These are phyloP conservation scores for Didymella sp. DNA, from an alignment of 2,329 filamentous ascomycete species.

Conservation along the genomic window DNA sequence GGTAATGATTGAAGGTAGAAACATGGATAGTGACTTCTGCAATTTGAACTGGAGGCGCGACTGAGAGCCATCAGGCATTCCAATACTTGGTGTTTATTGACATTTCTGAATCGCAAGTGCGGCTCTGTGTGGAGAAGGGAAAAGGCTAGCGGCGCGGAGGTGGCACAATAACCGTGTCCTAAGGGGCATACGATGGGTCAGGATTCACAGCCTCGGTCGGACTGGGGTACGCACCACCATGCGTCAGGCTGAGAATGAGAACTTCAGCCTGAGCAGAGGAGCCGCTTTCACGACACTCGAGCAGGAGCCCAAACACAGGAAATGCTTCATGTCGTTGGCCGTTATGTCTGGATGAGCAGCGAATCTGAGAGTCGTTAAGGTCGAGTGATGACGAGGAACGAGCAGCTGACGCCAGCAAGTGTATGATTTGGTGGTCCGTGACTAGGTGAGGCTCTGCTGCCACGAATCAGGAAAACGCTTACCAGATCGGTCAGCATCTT, in stretches of 20 bases:
- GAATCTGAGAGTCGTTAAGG: constrained; percentile 5
- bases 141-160: too few species aligned
- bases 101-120: background rate
- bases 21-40: background rate
- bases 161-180: background rate
- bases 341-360: background rate
- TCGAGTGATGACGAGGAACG: constrained; percentile 1
- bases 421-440: background rate
- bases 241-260: background rate
- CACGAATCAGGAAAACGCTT: background rate
- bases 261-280: background rate
- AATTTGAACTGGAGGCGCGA: background rate
- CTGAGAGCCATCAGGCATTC: background rate
- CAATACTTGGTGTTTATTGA: background rate
- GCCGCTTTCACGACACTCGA: background rate
- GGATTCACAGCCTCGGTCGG: background rate
- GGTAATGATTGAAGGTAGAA: background rate
- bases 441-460: constrained; percentile 1
- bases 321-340: background rate
- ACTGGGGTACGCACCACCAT: background rate
- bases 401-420: constrained; percentile 3
- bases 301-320: background rate
- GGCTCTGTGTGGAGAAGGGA: background rate
- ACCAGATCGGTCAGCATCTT: background rate
- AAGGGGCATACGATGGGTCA: background rate